Base-by-base conservation (phyloP, 1,284 basidiomycete species). In the Puccinia novopanici region DNA sequence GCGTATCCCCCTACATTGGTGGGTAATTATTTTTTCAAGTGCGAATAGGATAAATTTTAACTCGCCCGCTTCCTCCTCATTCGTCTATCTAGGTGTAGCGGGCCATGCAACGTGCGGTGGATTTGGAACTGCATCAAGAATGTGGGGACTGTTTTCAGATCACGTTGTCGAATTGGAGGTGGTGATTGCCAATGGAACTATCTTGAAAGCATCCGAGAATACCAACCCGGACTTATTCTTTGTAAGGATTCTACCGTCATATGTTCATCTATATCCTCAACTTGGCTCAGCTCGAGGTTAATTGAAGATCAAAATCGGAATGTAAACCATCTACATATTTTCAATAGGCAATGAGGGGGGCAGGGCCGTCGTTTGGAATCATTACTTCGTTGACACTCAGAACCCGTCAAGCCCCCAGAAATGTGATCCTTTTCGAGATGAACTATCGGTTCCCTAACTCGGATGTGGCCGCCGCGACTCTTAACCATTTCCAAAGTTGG, bases 1-100 rank as follows among this genome's bases (percentile, higher is more conserved):
- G 86, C 0, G 84, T 84, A 13, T 86, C 84, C 65, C 84, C 86
- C 0, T 84, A 83, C 22, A 86, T 87, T 40, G 86, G 86, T 10
- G 34, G 40, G 59, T 9, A 42, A 27, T 50, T 54, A 12, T 48
- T 59, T 45, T 50, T 37, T 30, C 45, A 34, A n/a, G 10, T 19
- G 27, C 70, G 3, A 6, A 19, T 73, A n/a, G 15, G 22, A 12
- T 50, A 2, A 42, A 22, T 37, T 70, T 50, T 50, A 40, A 37
- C 10, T 70, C n/a, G 9, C 45, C 19, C 45, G n/a, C 22, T 70
- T 48, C 22, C 40, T 63, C 17, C 8, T 50, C 30, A 13, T 27
- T 40, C 10, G 27, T 70, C 50, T 27, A 48, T n/a, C n/a, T 68
- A 75, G 73, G 73, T 10, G 82, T 84, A 8, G 85, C 85, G 3